Evolutionary conservation across 2,329 filamentous ascomycete species (phyloP).

Genomic region (Lachnellula occidentalis): DNA sequence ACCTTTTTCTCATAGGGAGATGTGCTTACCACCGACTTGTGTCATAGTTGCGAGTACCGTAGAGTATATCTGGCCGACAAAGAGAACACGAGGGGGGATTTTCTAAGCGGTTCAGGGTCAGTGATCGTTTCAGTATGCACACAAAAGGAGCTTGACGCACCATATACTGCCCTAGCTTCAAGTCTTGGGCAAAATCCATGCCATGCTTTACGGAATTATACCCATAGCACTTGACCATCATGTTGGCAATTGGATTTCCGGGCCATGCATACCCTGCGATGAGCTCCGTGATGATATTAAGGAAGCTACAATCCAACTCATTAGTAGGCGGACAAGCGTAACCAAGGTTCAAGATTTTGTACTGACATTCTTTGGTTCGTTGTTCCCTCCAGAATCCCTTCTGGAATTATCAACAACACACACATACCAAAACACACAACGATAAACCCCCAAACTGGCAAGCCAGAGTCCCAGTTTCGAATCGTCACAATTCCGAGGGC

Average conservation of each 20-base stretch:
- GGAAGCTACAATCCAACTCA: constrained; percentile 30
- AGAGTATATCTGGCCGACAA: constrained; percentile 32
- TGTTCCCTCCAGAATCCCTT: constrained; percentile 63
- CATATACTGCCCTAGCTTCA: constrained; percentile 66
- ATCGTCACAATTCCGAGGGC: constrained; percentile 7
- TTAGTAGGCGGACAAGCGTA: neutral
- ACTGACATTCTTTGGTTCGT: constrained; percentile 42
- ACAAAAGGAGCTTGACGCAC: neutral
- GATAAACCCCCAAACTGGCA: constrained; percentile 14
- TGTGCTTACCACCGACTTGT: constrained; percentile 29
- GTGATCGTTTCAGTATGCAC: neutral
- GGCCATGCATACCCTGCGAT: constrained; percentile 64
- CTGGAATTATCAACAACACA: constrained; percentile 59
- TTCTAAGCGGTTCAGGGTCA: constrained; percentile 1
- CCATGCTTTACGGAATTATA: constrained; percentile 54
- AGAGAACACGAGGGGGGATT: constrained; percentile 26
- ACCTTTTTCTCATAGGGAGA: constrained; percentile 4
- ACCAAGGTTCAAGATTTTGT: neutral
- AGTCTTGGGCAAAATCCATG: constrained; percentile 12
- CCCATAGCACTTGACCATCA: constrained; percentile 72
- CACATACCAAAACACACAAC: constrained; percentile 16
- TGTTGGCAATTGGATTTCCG: constrained; percentile 64
- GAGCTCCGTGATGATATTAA: constrained; percentile 70
- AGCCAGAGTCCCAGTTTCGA: constrained; percentile 7
- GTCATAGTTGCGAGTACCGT: constrained; percentile 30